phyloP scores from a whole-genome alignment of 2,329 filamentous ascomycete genomes.

The Cylindrodendrum hubeiense region DNA sequence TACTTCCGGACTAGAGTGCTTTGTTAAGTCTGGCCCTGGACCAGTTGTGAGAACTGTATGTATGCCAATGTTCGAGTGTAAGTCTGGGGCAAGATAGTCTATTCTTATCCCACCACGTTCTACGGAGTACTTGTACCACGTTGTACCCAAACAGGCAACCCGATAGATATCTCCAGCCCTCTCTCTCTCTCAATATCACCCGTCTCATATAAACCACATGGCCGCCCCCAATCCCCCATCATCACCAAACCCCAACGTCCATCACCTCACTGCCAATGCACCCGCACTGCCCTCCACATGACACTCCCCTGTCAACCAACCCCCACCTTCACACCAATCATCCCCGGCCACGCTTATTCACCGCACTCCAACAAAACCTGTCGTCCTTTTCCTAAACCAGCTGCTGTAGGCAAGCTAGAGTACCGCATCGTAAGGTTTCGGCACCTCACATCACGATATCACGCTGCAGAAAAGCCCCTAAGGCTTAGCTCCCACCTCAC shows the following conservation, averaged over 20 bases:
- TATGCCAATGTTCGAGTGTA: background rate
- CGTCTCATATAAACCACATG: background rate
- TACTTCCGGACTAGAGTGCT: background rate
- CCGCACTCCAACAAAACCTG: slow-evolving; percentile 8
- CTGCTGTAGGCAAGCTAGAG: background rate
- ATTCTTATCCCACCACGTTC: background rate
- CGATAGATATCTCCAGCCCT: background rate
- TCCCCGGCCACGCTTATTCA: slow-evolving; percentile 20
- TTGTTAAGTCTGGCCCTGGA: background rate
- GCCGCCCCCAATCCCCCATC: background rate
- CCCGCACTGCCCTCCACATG: slow-evolving; percentile 14
- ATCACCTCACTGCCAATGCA: slow-evolving; percentile 3
- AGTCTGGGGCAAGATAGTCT: background rate
- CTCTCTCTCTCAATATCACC: background rate
- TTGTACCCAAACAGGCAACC: background rate
- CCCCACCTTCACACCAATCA: slow-evolving; percentile 33
- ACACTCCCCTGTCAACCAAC: slow-evolving; percentile 15
- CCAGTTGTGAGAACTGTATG: background rate
- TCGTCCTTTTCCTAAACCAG: background rate
- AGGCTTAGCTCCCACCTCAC: slow-evolving; percentile 6
- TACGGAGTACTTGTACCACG: too few relatives aligned
- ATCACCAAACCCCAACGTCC: background rate
- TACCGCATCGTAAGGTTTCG: background rate
- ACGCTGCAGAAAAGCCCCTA: slow-evolving; percentile 12
- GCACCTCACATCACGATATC: slow-evolving; percentile 17